Evolutionary conservation across 768 basidiomycete genomes (phyloP), one percentile per base, ranked within the genome.

Genomic region (Tubosaeta sp.): DNA sequence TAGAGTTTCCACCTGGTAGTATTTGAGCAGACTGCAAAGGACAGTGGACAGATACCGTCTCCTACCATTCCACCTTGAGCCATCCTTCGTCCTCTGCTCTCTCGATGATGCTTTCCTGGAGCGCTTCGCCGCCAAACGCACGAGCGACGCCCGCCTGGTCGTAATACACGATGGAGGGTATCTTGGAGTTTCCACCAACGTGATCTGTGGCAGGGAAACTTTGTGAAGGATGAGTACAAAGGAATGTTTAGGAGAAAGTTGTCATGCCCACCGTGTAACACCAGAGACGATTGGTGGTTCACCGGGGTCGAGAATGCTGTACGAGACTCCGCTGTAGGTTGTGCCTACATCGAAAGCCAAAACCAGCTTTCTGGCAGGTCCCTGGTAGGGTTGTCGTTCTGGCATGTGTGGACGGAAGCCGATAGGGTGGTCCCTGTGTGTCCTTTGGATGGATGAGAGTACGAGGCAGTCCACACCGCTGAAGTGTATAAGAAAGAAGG

Each of bases 301-400:
- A 7, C 65, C 69, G 32, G 68, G 67, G 45, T 61, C 59, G 16
- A 70, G 67, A 34, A 70, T 60, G 38, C 64, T 58, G 53, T 80
- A 80, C 0, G 75, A 76, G 9, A 80, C 67, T 4, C 77, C 77
- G 32, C 78, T 79, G 43, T 65, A 79, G 3, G 77, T 81, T 1
- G 76, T 81, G 8, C 80, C 80, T 2, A 81, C 61, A 50, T 82
- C 80, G 34, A 82, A 76, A 0, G 77, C 77, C 25, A 81, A 55
- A 5, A 80, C 73, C 6, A 81, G 65, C 51, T 73, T 74, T 35
- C 73, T 72, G 29, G 59, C 52, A 8, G 66, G n/a, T 16, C 79
- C 80, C 29, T 58, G 60, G 65, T 75, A 78, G 2, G 72, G 69
- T 31, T 65, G 56, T 60, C 75, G 58, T 43, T 60, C 60, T 41